Percentiles rank a stretch among this genome's conserved stretches.
Evolutionary conservation across 148 eudicot species (phyloP).

Genomic region (Pouteria glomerata): DNA sequence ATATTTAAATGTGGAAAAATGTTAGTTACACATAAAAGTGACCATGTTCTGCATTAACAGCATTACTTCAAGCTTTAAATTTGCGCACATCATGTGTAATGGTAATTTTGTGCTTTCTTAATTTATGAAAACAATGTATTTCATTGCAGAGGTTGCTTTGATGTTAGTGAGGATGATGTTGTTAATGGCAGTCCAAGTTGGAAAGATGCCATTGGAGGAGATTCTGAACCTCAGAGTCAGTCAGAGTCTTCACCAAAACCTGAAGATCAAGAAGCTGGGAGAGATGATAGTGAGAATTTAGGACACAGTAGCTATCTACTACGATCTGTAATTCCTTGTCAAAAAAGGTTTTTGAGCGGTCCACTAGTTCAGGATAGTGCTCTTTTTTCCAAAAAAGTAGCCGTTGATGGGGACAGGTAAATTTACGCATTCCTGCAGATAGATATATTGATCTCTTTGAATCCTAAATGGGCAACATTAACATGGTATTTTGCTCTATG

Average conservation of each 20-base stretch:
- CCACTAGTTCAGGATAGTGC: slow-evolving; percentile 57
- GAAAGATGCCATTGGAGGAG: slow-evolving; percentile 33
- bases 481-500: neutral
- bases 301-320: slow-evolving; percentile 37
- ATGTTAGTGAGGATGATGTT: slow-evolving; percentile 63
- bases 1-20: too few relatives aligned
- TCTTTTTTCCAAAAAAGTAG: slow-evolving; percentile 39
- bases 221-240: slow-evolving; percentile 33
- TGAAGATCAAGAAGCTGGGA: slow-evolving; percentile 39
- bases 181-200: slow-evolving; percentile 28
- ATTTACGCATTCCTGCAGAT: slow-evolving; percentile 1
- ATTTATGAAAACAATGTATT: slow-evolving; percentile 4
- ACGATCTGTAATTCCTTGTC: slow-evolving; percentile 30
- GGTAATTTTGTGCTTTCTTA: neutral
- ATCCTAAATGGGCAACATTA: neutral
- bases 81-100: neutral
- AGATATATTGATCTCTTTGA: neutral
- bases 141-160: slow-evolving; percentile 75
- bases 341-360: slow-evolving; percentile 49
- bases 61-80: too few relatives aligned
- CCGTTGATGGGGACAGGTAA: slow-evolving; percentile 63
- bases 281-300: slow-evolving; percentile 31
- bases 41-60: neutral
- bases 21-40: neutral
- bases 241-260: slow-evolving; percentile 20